A percentile compares a stretch with the other conserved stretches of the same genome.
These are phyloP conservation scores for Hirsutella minnesotensis DNA, from an alignment of 2,329 filamentous ascomycete species.

Conservation along the genomic window DNA sequence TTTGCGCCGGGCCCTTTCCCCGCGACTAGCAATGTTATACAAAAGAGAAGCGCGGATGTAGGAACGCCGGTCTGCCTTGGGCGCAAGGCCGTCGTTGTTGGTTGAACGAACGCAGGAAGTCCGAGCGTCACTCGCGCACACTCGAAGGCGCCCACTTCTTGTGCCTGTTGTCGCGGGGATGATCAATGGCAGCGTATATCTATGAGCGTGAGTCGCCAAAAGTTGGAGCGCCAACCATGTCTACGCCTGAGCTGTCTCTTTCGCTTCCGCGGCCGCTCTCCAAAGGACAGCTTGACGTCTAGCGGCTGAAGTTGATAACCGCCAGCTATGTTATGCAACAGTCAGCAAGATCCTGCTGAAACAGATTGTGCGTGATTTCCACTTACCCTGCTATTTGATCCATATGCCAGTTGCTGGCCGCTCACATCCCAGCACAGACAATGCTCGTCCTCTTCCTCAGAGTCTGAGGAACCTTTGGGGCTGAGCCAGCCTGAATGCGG, in stretches of 20 bases:
- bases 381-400: constrained; percentile 50
- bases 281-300: too few species aligned
- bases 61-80: background rate
- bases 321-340: constrained; percentile 27
- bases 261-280: too few species aligned
- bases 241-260: too few species aligned
- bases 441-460: constrained; percentile 49
- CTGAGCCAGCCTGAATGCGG: constrained; percentile 47
- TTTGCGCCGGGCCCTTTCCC: background rate
- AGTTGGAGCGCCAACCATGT: too few species aligned
- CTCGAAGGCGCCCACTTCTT: too few species aligned
- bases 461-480: constrained; percentile 38
- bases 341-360: background rate
- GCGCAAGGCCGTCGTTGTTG: background rate
- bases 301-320: constrained; percentile 38
- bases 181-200: too few species aligned
- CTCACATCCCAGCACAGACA: constrained; percentile 51
- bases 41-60: background rate
- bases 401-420: constrained; percentile 51
- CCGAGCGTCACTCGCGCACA: too few species aligned
- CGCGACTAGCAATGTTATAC: background rate
- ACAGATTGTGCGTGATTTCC: background rate
- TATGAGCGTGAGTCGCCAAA: too few species aligned
- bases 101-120: too few species aligned
- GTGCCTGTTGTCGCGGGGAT: too few species aligned